phyloP scores from a whole-genome alignment of 345 rosid genomes.

The Nasturtium officinale region DNA sequence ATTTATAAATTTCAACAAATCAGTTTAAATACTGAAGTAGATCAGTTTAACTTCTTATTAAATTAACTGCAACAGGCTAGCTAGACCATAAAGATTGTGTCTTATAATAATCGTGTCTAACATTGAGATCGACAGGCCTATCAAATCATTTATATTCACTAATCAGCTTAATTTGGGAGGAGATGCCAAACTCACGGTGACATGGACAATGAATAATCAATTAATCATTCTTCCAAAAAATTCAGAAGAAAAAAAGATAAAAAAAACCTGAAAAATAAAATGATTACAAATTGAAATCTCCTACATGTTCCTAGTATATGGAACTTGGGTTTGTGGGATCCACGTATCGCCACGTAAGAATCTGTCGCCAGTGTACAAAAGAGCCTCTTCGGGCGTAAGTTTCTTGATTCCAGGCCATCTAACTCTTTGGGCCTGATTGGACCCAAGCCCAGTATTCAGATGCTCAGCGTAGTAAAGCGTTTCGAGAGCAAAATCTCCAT shows the following conservation, averaged over 20 bases:
- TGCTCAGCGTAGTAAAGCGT: slow-evolving; percentile 67
- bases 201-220: neutral
- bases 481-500: slow-evolving; percentile 49
- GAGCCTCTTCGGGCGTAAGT: slow-evolving; percentile 31
- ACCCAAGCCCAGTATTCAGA: slow-evolving; percentile 64
- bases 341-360: slow-evolving; percentile 53
- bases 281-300: slow-evolving; percentile 12
- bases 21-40: neutral
- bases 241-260: neutral
- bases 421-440: slow-evolving; percentile 49
- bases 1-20: neutral
- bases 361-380: slow-evolving; percentile 40
- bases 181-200: neutral
- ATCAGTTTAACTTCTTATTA: neutral
- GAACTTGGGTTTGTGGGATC: slow-evolving; percentile 56
- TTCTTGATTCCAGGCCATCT: slow-evolving; percentile 61
- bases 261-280: neutral
- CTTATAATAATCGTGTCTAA: neutral
- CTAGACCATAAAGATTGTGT: neutral
- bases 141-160: neutral
- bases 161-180: too few species aligned
- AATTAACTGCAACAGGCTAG: neutral
- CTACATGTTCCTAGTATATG: slow-evolving; percentile 52
- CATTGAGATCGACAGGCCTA: neutral
- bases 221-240: neutral